Evolutionary conservation across 441 rosid species (phyloP), one percentile per base, ranked within the genome.

Genomic region (Brassica balearica): DNA sequence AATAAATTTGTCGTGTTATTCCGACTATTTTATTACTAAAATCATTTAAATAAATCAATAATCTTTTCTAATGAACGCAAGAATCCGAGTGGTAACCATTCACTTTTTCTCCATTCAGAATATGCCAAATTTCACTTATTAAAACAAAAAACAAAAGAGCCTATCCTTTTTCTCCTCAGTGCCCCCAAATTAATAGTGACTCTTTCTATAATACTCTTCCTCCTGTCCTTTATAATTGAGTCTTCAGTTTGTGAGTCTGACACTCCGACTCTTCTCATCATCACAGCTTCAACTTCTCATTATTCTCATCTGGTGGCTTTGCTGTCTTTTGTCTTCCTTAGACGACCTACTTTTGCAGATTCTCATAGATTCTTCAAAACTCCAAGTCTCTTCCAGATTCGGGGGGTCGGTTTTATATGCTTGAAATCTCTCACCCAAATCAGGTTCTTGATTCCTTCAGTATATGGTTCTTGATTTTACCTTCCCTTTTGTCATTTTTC

Each of bases 231-330:
- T 48, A 48, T 48, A 48, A 48, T 4, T 46, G 15, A 84, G 78
- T 70, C 97, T 93, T 83, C 81, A 77, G 60, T 67, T 86, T 77
- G 78, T 79, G 11, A 72, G 77, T 56, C 81, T 77, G 80, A 73
- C 81, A 74, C 86, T 23, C 34, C 69, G 27, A 25, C 27, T 25
- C 27, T 25, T 25, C 27, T 25, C 27, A 25, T 73, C 68, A 70
- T 79, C 77, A 62, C n/a, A 71, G 81, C 77, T 65, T 83, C 69
- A 25, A 65, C 58, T 48, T 29, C 62, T 19, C 25, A 19, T 19
- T 19, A 8, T 19, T 58, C 67, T 36, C 76, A 60, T 69, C 75
- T 36, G 69, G 80, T 71, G 6, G 78, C 70, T 77, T 80, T 74
- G 64, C 68, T 71, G 56, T 22, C 79, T 74, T 60, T 60, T 55